Evolutionary conservation across 495 filamentous ascomycete genomes (phyloP).

Genomic region (Apodospora peruviana): DNA sequence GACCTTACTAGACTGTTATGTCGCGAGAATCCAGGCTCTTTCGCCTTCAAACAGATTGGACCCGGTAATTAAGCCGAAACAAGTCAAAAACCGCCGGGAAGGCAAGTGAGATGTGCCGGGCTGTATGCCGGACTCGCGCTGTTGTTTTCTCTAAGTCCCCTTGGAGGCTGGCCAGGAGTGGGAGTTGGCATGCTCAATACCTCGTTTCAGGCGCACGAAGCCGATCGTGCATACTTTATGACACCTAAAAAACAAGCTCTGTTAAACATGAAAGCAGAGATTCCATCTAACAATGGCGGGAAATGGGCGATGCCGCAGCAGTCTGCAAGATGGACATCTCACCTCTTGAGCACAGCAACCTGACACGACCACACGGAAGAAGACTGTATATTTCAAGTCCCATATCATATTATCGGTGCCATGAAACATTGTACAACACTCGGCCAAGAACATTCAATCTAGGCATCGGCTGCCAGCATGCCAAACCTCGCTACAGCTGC

Average conservation of each 20-base stretch:
- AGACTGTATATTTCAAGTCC: not conserved
- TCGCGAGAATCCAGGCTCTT: not conserved
- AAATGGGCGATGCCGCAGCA: no score
- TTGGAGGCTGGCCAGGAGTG: not conserved
- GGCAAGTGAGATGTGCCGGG: not conserved
- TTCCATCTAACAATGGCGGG: no score
- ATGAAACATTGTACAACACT: constrained; percentile 14
- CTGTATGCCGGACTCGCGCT: no score
- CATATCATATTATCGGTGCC: not conserved
- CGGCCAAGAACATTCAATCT: constrained; percentile 21
- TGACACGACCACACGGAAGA: not conserved
- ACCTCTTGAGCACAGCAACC: not conserved
- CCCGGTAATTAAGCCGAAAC: constrained; percentile 19
- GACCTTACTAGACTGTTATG: not conserved
- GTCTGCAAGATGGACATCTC: no score
- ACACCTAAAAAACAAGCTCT: no score
- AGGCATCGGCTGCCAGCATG: constrained; percentile 23
- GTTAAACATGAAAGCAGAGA: no score
- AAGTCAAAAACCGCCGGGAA: not conserved
- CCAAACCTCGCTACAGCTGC: constrained; percentile 10
- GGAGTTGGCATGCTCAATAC: no score
- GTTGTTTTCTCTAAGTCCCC: not conserved
- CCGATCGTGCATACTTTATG: no score
- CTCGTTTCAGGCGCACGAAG: no score
- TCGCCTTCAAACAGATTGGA: not conserved